phyloP scores from a whole-genome alignment of 23 red algal species.

The Gracilaria domingensis region DNA sequence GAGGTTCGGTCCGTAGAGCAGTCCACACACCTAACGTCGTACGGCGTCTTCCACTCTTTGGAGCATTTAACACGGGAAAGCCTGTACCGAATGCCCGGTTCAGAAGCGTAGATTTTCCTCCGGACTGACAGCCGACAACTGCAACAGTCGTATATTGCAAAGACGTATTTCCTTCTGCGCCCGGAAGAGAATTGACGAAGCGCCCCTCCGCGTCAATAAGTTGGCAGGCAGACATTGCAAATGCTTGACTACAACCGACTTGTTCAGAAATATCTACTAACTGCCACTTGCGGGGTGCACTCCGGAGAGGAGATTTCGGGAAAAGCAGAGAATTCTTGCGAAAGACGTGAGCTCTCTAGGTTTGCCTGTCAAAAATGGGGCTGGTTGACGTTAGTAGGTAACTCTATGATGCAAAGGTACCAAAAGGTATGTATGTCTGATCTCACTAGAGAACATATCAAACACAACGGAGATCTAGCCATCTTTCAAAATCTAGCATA shows the following conservation, averaged over 20 bases:
- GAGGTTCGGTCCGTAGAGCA: slow-evolving; percentile 29
- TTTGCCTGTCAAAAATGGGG: too few relatives aligned
- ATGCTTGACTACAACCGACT: not conserved
- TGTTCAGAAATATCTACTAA: not conserved
- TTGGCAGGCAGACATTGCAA: slow-evolving; percentile 55
- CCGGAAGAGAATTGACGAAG: slow-evolving; percentile 40
- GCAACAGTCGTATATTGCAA: slow-evolving; percentile 70
- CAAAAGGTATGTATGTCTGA: too few relatives aligned
- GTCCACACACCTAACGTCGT: slow-evolving; percentile 91
- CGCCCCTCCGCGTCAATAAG: slow-evolving; percentile 65
- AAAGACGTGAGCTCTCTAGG: not conserved
- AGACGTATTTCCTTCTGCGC: slow-evolving; percentile 9
- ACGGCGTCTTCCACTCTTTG: slow-evolving; percentile 73
- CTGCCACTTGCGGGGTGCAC: too few relatives aligned
- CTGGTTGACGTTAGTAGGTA: too few relatives aligned
- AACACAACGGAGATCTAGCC: not conserved
- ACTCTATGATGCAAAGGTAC: too few relatives aligned
- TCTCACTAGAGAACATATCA: not conserved
- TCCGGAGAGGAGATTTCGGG: not conserved
- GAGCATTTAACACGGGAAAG: slow-evolving; percentile 97
- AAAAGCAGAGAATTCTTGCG: not conserved
- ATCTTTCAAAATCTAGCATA: not conserved
- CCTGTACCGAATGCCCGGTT: slow-evolving; percentile 88
- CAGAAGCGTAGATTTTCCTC: slow-evolving; percentile 95
- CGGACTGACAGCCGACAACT: slow-evolving; percentile 91